Evolutionary conservation across 495 filamentous ascomycete species (phyloP), one percentile per base, ranked within the genome.

Genomic region (Pseudotulostoma volvatum): DNA sequence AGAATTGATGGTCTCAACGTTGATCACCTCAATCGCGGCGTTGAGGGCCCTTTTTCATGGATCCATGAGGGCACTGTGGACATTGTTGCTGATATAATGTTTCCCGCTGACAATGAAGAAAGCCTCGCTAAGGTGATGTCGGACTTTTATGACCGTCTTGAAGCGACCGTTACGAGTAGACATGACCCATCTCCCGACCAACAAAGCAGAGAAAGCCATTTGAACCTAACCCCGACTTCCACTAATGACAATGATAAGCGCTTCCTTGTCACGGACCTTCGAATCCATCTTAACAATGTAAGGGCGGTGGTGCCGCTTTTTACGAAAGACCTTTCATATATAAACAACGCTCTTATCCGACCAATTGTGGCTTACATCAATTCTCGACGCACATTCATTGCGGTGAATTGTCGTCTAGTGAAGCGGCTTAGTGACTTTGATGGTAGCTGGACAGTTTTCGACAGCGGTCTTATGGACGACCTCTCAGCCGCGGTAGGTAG

Each of bases 331-430:
- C 67, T 96, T 9, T 90, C 84, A 21, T 96, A 96, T 57, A 81
- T 93, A 44, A 96, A 95, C 56, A 87, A 87, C 50, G 90, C 90
- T 2, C 73, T 97, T 4, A 79, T 96, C 31, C 74, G 90, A 18
- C 90, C 90, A 11, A 97, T 97, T 39, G 90, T 97, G n/a, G 92
- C 90, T 1, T 97, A 95, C 51, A 95, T 97, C 59, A 97, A 97
- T 56, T 83, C 83, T 20, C 75, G 80, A 52, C 77, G 75, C 49
- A 87, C 85, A 0, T 95, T 93, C 52, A 96, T 97, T 34, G 92
- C 90, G 7, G 78, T 97, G 50, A 81, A 79, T 42, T 96, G 90
- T 60, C 81, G 88, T 37, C 81, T 97, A 38, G 81, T 93, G 43
- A 97, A 97, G 60, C 73, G 71, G 2, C 68, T 72, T 7, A 66